Evolutionary conservation across 306 rosid genomes (phyloP).

Genomic region (Fragaria ananassa): DNA sequence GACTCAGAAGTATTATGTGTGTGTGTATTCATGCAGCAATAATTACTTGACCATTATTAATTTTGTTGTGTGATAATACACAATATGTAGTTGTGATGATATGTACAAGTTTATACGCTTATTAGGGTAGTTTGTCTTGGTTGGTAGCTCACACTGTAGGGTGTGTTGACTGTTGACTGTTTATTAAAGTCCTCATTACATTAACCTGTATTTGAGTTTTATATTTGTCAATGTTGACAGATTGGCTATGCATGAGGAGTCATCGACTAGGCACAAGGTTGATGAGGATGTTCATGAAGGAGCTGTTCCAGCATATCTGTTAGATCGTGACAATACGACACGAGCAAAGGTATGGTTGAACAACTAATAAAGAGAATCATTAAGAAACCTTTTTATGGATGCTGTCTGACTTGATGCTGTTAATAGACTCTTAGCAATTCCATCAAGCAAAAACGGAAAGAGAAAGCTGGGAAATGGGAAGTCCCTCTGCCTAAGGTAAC

Average conservation of each 20-base stretch:
- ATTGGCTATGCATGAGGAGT: conserved; percentile 85
- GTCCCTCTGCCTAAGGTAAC: conserved; percentile 91
- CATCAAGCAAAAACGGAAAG: conserved; percentile 88
- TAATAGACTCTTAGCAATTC: conserved; percentile 83
- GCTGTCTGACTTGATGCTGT: neutral
- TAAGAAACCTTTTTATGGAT: neutral
- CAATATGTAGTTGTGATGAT: neutral
- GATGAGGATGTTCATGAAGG: conserved; percentile 85
- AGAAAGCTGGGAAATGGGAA: conserved; percentile 97
- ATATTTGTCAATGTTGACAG: conserved; percentile 32
- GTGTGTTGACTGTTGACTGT: neutral
- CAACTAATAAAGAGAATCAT: neutral
- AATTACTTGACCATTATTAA: neutral
- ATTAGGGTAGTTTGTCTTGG: neutral
- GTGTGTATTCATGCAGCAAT: neutral
- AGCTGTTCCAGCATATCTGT: conserved; percentile 73
- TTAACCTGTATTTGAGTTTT: neutral
- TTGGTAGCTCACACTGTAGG: neutral
- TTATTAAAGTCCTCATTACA: neutral
- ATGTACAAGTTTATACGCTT: neutral
- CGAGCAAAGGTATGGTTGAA: conserved; percentile 58
- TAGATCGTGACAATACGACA: conserved; percentile 84
- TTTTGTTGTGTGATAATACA: neutral
- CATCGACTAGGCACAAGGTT: conserved; percentile 67
- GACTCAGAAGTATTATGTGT: neutral